These are phyloP conservation scores for Backusella psychrophila DNA, from an alignment of 192 early-diverging fungal species.

Conservation along the genomic window DNA sequence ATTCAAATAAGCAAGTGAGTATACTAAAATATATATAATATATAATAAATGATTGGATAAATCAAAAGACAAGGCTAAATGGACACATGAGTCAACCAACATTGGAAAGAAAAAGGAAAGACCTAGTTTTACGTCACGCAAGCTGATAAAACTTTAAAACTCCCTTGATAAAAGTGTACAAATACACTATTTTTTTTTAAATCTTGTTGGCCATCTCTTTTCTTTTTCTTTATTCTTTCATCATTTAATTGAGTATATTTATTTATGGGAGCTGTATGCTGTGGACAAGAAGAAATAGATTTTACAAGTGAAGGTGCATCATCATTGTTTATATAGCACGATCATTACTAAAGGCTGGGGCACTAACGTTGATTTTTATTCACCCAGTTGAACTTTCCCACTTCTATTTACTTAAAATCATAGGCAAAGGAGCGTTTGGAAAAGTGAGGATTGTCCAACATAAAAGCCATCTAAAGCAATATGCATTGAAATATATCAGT, in stretches of 20 bases:
- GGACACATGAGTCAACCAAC: too few relatives aligned
- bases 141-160: background rate
- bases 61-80: too few relatives aligned
- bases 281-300: slow-evolving; percentile 65
- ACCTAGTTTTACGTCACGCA: background rate
- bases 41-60: background rate
- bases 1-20: background rate
- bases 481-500: slow-evolving; percentile 97
- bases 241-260: background rate
- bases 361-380: background rate
- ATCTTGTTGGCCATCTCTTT: background rate
- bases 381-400: slow-evolving; percentile 54
- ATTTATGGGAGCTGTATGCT: slow-evolving; percentile 49
- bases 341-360: background rate
- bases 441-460: slow-evolving; percentile 95
- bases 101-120: background rate
- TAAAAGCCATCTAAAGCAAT: slow-evolving; percentile 70
- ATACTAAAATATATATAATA: background rate
- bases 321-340: background rate
- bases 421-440: slow-evolving; percentile 96
- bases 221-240: background rate
- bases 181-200: background rate
- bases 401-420: slow-evolving; percentile 85
- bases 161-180: background rate
- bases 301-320: slow-evolving; percentile 67